phyloP scores from a whole-genome alignment of 2,329 filamentous ascomycete species.

The Colletotrichum caudatum region DNA sequence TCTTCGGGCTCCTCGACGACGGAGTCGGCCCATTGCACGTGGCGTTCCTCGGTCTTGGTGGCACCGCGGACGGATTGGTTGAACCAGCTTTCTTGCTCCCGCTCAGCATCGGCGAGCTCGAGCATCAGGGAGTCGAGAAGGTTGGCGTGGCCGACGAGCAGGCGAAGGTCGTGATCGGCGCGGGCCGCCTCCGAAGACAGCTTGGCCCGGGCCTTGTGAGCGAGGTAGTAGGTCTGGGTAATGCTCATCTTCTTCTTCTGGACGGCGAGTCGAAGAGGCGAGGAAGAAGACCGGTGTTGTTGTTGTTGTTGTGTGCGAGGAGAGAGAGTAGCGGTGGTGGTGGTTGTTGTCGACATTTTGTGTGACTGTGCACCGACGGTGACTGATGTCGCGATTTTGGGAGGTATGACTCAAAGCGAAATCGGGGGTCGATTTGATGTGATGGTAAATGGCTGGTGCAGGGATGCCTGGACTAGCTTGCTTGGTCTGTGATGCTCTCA shows the following conservation, averaged over 20 bases:
- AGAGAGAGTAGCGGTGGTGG: slow-evolving; percentile 43
- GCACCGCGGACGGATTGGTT: slow-evolving; percentile 91
- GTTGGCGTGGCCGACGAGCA: slow-evolving; percentile 98
- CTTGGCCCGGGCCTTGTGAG: slow-evolving; percentile 96
- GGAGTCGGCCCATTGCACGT: slow-evolving; percentile 89
- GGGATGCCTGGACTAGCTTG: slow-evolving; percentile 39
- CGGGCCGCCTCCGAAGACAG: slow-evolving; percentile 91
- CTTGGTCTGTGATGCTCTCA: slow-evolving; percentile 33
- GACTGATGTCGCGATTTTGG: slow-evolving; percentile 42
- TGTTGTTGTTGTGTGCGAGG: slow-evolving; percentile 19
- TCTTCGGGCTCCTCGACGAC: slow-evolving; percentile 80
- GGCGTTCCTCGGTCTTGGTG: slow-evolving; percentile 66
- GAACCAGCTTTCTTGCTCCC: slow-evolving; percentile 97
- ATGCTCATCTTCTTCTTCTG: slow-evolving; percentile 88
- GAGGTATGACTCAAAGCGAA: slow-evolving; percentile 41
- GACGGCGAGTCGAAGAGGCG: slow-evolving; percentile 53
- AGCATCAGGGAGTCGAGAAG: slow-evolving; percentile 97
- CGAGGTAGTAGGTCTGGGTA: slow-evolving; percentile 98
- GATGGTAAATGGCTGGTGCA: slow-evolving; percentile 28
- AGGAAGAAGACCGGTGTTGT: slow-evolving; percentile 50
- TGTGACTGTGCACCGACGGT: slow-evolving; percentile 37
- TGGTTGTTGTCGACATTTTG: slow-evolving; percentile 50
- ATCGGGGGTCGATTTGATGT: slow-evolving; percentile 30
- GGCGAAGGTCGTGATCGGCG: slow-evolving; percentile 92
- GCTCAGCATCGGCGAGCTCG: slow-evolving; percentile 89